Base-by-base conservation (phyloP, 805 yeast genomes). In the Barnettozyma sp. region DNA sequence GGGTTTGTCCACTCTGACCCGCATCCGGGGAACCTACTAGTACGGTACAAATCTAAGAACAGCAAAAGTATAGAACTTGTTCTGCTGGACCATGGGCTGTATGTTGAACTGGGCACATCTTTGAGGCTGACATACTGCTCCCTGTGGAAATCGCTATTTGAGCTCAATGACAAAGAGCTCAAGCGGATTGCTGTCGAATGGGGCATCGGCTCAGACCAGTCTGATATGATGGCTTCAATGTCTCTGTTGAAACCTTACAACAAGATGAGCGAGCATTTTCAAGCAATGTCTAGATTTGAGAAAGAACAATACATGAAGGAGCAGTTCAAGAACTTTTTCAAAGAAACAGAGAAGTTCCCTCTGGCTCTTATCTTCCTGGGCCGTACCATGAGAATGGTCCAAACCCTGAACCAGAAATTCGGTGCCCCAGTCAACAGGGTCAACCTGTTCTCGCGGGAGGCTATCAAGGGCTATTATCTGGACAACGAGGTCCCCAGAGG, bases 341-440 rank as follows among this genome's bases (percentile, higher is more conserved):
- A 72, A 38, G 85, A 81, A 52, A 68, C 78, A 6, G 71, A 71
- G 32, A 71, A 71, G 54, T 76, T 83, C 50, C 94, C 94, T 3
- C 56, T 76, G 41, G 76, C 75, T 30, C 55, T 82, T 36, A 64
- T 78, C 14, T 82, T 82, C 46, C 58, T 83, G 6, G 74, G 81
- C 36, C 61, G 90, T 48, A 68, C 83, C 9, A 78, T 81, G 81
- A 63, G 88, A 41, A 81, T 82, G 63, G 69, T 83, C 34, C 90
- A 82, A 52, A 77, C 76, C 17, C 56, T 79, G 43, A 82, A 83
- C 53, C 75, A 73, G 44, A 61, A 60, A 23, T 73, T 71, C 52
- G 84, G 80, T 4, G 72, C 85, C 12, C 90, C 88, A 0, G 79
- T 81, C n/a, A 82, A 82, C 53, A 65, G 92, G 39, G 59, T 82